Percentiles rank a stretch among this genome's conserved stretches.
Evolutionary conservation across 345 rosid species (phyloP).

Genomic region (Salix caprea): DNA sequence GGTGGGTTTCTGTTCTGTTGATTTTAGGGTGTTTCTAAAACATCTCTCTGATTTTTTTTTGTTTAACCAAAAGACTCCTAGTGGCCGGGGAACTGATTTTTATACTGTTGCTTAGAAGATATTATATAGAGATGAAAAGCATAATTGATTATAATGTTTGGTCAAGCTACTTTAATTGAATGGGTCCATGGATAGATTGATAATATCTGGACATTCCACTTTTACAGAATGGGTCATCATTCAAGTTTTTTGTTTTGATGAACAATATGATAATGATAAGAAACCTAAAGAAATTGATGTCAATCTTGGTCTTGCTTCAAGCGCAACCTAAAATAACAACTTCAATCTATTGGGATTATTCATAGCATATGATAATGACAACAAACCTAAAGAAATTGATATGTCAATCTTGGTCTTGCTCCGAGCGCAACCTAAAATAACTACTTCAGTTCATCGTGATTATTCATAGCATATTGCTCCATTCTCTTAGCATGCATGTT

Average conservation of each 20-base stretch:
- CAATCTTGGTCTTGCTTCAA: background rate
- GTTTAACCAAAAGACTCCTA: background rate
- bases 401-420: no score
- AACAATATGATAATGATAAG: background rate
- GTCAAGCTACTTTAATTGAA: background rate
- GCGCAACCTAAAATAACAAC: background rate
- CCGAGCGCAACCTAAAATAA: no score
- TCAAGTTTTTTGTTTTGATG: background rate
- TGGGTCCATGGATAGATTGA: background rate
- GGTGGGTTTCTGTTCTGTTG: slow-evolving; percentile 33
- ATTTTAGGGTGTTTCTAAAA: background rate
- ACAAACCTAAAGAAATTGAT: no score
- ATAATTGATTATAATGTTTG: background rate
- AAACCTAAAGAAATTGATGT: background rate
- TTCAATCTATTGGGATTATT: background rate
- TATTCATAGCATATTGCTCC: background rate
- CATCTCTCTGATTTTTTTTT: background rate
- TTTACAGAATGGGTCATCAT: background rate
- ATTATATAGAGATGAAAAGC: background rate
- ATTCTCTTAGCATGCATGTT: background rate
- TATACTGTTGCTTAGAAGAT: background rate
- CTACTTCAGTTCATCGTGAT: no score
- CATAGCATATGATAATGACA: no score
- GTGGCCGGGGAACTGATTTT: background rate
- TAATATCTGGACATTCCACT: background rate